phyloP scores from a whole-genome alignment of 345 rosid genomes.

The Crucihimalaya himalaica region DNA sequence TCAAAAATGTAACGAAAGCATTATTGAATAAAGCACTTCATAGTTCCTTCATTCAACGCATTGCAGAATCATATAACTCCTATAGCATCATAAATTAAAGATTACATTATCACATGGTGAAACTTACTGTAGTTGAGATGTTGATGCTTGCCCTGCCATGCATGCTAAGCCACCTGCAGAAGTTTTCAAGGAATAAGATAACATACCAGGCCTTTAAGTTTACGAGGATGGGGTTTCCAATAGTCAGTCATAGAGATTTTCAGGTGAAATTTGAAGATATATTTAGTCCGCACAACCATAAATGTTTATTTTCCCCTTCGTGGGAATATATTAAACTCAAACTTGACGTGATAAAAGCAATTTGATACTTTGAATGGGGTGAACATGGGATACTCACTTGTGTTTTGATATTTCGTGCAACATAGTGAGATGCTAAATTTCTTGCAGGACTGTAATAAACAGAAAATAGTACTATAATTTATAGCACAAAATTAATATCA shows the following conservation, averaged over 20 bases:
- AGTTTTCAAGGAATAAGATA: constrained; percentile 24
- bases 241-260: background rate
- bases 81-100: background rate
- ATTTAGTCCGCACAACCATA: background rate
- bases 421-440: constrained; percentile 1
- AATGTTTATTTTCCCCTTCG: background rate
- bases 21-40: background rate
- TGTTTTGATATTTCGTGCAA: constrained; percentile 3
- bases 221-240: background rate
- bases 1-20: background rate
- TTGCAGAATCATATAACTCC: background rate
- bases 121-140: constrained; percentile 75
- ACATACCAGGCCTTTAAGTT: background rate
- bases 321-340: background rate
- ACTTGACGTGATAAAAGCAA: constrained; percentile 10
- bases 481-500: constrained; percentile 23
- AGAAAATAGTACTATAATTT: background rate
- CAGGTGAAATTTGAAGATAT: constrained; percentile 11
- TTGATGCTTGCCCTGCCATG: constrained; percentile 62
- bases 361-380: background rate
- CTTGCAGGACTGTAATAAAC: background rate
- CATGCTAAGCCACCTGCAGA: constrained; percentile 73
- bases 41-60: constrained; percentile 2
- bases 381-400: background rate
- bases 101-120: background rate